Base-by-base conservation (phyloP, 2,329 filamentous ascomycete species). In the Aspergillus fumigatus region DNA sequence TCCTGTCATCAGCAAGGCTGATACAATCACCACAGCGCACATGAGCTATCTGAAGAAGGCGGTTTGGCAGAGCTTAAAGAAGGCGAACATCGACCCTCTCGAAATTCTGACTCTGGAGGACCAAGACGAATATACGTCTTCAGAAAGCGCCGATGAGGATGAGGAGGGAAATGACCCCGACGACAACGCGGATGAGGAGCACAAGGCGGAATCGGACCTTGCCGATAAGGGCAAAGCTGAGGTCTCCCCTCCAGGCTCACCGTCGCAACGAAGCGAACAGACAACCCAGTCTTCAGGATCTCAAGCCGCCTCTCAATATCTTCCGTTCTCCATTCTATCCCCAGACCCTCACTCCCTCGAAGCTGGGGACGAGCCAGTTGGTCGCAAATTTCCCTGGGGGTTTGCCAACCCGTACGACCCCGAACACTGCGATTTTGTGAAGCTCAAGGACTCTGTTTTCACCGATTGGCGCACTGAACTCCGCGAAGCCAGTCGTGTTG, bases 361-460 rank as follows among this genome's bases (percentile, higher is more conserved):
- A 27, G 69, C 72, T 29, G 71, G 69, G 9, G 70, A 76, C 54
- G 69, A 73, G 43, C 77, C 74, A 2, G 78, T 96, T 58, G 94
- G 94, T 48, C 89, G 94, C 58, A 87, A 88, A 62, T 99, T 97
- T 72, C 90, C 94, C 0, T 99, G 94, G 94, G 94, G 94, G 6
- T 95, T 97, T 65, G 94, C 94, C 4, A 91, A 97, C 69, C 94
- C 94, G 0, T 92, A 94, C 78, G 88, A 97, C 67, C 82, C 87
- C 29, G 85, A 89, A 65, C 94, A 99, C 77, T 99, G 94, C 76
- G 94, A 99, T 75, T 99, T 97, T 73, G 80, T 89, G 55, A 88
- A 88, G 60, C 82, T 99, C 64, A 94, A 94, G 76, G 92, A 97
- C 58, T 87, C 88, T 7, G 89, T 99, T 32, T 99, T 99, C 73